Percentiles rank a stretch among this genome's conserved stretches.
Evolutionary conservation across 768 basidiomycete genomes (phyloP).

Genomic region (Tylopilus plumbeoviolaceoides): DNA sequence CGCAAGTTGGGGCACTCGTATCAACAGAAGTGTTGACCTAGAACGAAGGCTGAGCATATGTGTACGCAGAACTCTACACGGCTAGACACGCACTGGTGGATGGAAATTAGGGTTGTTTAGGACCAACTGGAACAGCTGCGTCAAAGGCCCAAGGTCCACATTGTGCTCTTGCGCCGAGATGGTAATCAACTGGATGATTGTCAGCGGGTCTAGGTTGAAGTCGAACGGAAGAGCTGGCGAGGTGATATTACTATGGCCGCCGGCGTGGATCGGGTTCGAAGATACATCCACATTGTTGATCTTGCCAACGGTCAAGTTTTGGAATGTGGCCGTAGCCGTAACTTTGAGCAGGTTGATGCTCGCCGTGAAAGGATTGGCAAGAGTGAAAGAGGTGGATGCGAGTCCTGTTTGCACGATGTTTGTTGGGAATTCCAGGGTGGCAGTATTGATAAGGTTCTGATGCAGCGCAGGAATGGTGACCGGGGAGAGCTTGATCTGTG

Average conservation of each 20-base stretch:
- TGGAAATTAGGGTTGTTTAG: slow-evolving; percentile 46
- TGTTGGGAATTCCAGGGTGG: slow-evolving; percentile 55
- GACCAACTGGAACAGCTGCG: slow-evolving; percentile 51
- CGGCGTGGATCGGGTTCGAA: slow-evolving; percentile 53
- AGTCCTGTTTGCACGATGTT: slow-evolving; percentile 59
- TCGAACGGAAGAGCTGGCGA: slow-evolving; percentile 56
- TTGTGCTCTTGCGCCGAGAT: slow-evolving; percentile 47
- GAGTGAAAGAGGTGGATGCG: slow-evolving; percentile 52
- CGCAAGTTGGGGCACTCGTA: slow-evolving; percentile 49
- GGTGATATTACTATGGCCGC: slow-evolving; percentile 54
- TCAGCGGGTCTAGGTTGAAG: slow-evolving; percentile 61
- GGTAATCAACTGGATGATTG: slow-evolving; percentile 54
- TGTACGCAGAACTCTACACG: not conserved
- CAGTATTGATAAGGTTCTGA: slow-evolving; percentile 54
- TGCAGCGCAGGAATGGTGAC: slow-evolving; percentile 63
- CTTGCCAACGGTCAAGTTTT: slow-evolving; percentile 52
- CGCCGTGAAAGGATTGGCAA: slow-evolving; percentile 70
- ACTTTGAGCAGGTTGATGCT: slow-evolving; percentile 61
- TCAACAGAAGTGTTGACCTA: slow-evolving; percentile 57
- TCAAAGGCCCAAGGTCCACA: slow-evolving; percentile 59
- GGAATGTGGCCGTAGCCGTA: slow-evolving; percentile 50
- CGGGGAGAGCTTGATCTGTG: slow-evolving; percentile 54
- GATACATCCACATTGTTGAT: slow-evolving; percentile 54
- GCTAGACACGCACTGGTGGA: slow-evolving; percentile 39
- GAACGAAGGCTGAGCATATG: not conserved